Evolutionary conservation across 1,139 yeast species (phyloP).

Genomic region (Hemisphaericaspora lyxosophila): DNA sequence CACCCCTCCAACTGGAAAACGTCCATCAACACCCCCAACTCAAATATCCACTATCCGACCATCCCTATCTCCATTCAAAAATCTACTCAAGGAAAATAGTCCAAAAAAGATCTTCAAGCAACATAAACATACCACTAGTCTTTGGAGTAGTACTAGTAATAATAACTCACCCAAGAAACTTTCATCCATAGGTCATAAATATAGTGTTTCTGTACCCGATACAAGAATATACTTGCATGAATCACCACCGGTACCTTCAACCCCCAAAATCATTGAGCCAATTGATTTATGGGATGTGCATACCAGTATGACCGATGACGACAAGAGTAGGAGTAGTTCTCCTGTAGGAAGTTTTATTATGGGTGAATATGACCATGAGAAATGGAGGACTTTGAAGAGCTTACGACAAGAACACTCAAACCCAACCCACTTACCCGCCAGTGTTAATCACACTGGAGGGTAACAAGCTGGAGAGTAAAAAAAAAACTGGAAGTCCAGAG

Average conservation of each 20-base stretch:
- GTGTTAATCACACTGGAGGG: too few relatives aligned
- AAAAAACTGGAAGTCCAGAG: neutral
- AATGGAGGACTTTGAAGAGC: conserved; percentile 55
- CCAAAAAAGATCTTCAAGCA: conserved; percentile 31
- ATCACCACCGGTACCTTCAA: conserved; percentile 1
- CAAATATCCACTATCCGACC: conserved; percentile 7
- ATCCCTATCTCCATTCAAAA: conserved; percentile 32
- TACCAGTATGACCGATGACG: conserved; percentile 28
- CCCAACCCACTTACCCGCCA: too few relatives aligned
- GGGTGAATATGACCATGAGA: conserved; percentile 65
- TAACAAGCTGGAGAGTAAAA: neutral
- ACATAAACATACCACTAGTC: conserved; percentile 14
- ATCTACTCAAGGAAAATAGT: conserved; percentile 30
- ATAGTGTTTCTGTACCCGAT: conserved; percentile 5
- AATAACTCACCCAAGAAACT: conserved; percentile 3
- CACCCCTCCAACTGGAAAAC: neutral
- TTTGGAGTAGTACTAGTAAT: neutral
- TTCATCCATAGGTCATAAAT: conserved; percentile 3
- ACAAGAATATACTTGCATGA: neutral
- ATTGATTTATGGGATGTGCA: conserved; percentile 37
- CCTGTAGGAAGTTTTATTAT: conserved; percentile 55
- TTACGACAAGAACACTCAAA: too few relatives aligned
- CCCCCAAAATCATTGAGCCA: conserved; percentile 16
- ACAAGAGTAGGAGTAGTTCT: conserved; percentile 43
- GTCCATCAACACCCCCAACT: conserved; percentile 17